Evolutionary conservation across 345 rosid genomes (phyloP), one percentile per base, ranked within the genome.

Genomic region (Populus deltoides): DNA sequence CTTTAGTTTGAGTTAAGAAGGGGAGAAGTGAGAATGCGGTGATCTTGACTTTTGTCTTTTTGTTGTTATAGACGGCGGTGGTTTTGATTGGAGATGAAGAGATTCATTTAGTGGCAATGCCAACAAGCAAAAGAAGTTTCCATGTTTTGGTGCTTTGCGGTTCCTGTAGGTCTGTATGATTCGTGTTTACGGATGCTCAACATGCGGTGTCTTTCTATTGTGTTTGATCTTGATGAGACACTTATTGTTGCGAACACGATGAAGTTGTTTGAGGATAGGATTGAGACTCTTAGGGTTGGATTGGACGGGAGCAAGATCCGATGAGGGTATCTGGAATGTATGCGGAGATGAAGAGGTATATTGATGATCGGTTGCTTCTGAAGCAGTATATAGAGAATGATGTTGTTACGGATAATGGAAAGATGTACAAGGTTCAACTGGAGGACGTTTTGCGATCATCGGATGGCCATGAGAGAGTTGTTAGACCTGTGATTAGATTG

Each of bases 71-170:
- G 99, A 94, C 99, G 62, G 99, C 99, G 2, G 93, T 92, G 66
- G 97, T 90, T 65, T 69, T 92, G 80, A 81, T 90, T 73, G 97
- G 95, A 70, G 89, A 87, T 57, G 97, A 94, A 79, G 98, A 97
- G 88, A 84, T 94, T 77, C 99, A 97, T 78, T 87, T 97, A 78
- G 97, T 92, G 82, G 97, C 99, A 85, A 97, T 94, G 99, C 98
- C 97, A 31, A 97, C 84, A 97, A 90, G 87, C 88, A 92, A 83
- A 97, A 94, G 92, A 92, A 91, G 89, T 94, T 91, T 80, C 99
- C 99, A 2, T 92, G 97, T 75, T 97, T 77, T 94, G 99, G 98
- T 97, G 99, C 86, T 94, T 88, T 83, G 86, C 94, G 3, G 90
- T 90, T 53, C 92, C 96, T 7, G 43, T 75, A 29, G 95, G 92